These are phyloP conservation scores for Caryopteris hybrid DNA, from an alignment of 305 asterid genomes.

Conservation along the genomic window DNA sequence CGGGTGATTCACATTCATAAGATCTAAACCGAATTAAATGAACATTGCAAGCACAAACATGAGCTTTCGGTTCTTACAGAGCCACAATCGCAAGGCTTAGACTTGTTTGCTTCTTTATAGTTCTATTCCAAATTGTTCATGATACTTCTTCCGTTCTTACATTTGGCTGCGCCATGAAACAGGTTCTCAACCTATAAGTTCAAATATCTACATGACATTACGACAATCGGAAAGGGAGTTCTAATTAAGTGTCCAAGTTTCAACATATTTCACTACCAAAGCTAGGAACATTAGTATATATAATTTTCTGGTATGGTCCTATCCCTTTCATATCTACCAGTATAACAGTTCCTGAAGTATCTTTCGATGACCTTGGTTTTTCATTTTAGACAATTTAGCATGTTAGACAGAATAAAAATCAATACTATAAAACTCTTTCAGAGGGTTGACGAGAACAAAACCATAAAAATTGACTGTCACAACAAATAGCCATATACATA, in stretches of 20 bases:
- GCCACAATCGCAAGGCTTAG: not conserved
- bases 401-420: not conserved
- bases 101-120: not conserved
- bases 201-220: not conserved
- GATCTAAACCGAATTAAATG: not conserved
- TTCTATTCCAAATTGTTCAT: not conserved
- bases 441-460: not conserved
- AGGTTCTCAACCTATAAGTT: not conserved
- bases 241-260: not conserved
- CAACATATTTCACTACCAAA: not conserved
- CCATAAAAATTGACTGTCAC: not conserved
- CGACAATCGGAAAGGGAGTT: not conserved
- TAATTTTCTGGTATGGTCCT: not conserved
- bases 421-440: not conserved
- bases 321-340: not conserved
- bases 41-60: not conserved
- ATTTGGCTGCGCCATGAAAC: not conserved
- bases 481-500: not conserved
- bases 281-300: not conserved
- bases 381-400: not conserved
- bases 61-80: not conserved
- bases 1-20: conserved; percentile 2
- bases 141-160: not conserved
- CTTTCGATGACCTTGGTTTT: not conserved
- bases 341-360: not conserved